phyloP scores from a whole-genome alignment of 805 yeast species.

The Spencermartinsiella europaea region DNA sequence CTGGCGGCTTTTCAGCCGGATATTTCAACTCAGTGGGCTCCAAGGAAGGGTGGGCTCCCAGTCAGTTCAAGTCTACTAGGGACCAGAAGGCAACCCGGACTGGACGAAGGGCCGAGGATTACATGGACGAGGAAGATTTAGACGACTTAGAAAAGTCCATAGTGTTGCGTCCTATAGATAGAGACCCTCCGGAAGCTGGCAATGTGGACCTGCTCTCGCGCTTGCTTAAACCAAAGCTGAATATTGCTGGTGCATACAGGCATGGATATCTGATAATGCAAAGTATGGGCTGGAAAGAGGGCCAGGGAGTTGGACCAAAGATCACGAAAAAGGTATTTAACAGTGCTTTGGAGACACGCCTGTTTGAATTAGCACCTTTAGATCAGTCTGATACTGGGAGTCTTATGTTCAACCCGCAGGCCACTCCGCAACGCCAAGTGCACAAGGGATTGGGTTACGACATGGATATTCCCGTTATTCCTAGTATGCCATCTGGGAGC shows the following conservation, averaged over 20 bases:
- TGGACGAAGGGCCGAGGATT: slow-evolving; percentile 25
- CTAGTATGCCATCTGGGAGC: background rate
- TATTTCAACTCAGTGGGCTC: slow-evolving; percentile 33
- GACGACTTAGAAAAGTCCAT: slow-evolving; percentile 20
- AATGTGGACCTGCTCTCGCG: background rate
- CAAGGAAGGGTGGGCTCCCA: slow-evolving; percentile 33
- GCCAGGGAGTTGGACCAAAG: slow-evolving; percentile 73
- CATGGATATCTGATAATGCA: slow-evolving; percentile 62
- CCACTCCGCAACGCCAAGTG: no score
- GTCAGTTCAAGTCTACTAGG: slow-evolving; percentile 23
- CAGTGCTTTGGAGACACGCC: slow-evolving; percentile 7
- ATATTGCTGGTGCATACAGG: background rate
- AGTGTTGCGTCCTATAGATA: slow-evolving; percentile 15
- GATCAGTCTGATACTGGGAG: background rate
- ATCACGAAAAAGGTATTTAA: slow-evolving; percentile 51
- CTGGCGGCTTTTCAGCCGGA: slow-evolving; percentile 35
- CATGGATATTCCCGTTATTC: slow-evolving; percentile 4
- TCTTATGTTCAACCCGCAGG: background rate
- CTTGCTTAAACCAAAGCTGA: background rate
- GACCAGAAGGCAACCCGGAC: slow-evolving; percentile 7
- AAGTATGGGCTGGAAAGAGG: slow-evolving; percentile 76
- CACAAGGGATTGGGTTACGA: slow-evolving; percentile 24
- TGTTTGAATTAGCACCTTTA: slow-evolving; percentile 19
- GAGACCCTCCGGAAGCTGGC: background rate
- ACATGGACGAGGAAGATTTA: slow-evolving; percentile 33